A percentile compares a stretch with the other conserved stretches of the same genome.
Evolutionary conservation across 192 early-diverging fungal genomes (phyloP).

Genomic region (Coemansia sp.): DNA sequence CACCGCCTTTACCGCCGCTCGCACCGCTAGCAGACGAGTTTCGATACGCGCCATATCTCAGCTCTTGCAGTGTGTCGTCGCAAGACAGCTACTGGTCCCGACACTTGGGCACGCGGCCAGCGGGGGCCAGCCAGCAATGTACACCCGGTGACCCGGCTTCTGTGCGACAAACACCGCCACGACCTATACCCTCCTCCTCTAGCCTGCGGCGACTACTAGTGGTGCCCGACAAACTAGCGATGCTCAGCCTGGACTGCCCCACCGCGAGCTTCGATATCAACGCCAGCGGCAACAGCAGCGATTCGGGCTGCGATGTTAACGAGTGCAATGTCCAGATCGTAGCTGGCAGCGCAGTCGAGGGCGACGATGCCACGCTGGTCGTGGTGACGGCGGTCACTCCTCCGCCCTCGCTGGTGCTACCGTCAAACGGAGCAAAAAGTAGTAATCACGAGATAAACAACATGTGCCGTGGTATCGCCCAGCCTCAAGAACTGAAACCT

Average conservation of each 20-base stretch:
- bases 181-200: not conserved
- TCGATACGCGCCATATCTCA: not conserved
- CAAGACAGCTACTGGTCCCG: constrained; percentile 52
- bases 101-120: constrained; percentile 15
- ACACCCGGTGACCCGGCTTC: not conserved
- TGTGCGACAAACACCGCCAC: not conserved
- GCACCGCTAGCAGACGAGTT: not conserved
- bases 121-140: constrained; percentile 4
- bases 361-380: constrained; percentile 6
- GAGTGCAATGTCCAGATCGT: not conserved
- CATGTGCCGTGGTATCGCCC: not conserved
- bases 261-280: not conserved
- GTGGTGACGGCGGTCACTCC: not conserved
- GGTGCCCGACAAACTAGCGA: constrained; percentile 31
- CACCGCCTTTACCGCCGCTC: not conserved
- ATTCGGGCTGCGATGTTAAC: not conserved
- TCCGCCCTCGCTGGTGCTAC: not conserved
- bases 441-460: not conserved
- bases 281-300: constrained; percentile 6
- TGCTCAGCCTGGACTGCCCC: constrained; percentile 13
- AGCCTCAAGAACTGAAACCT: not conserved
- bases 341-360: not conserved
- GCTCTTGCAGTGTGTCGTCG: constrained; percentile 17
- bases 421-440: not conserved
- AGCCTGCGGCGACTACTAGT: constrained; percentile 29